These are phyloP conservation scores for Coniochaeta pulveracea DNA, from an alignment of 2,329 filamentous ascomycete species.

Conservation along the genomic window DNA sequence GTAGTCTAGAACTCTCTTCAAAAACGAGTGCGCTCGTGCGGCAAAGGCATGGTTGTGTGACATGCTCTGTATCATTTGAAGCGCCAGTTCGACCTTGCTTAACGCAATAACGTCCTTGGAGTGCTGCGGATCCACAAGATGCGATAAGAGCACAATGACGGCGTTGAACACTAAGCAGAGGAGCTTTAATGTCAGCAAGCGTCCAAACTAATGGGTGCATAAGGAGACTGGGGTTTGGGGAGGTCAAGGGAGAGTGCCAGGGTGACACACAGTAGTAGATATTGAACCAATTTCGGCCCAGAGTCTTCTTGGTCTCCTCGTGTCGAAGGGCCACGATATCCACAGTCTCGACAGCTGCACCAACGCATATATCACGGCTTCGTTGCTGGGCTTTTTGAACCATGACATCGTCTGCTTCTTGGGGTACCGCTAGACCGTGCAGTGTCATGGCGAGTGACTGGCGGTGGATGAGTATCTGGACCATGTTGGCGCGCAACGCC, in stretches of 20 bases:
- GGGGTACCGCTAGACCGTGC: neutral
- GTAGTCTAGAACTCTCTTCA: slow-evolving; percentile 3
- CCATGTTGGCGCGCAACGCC: slow-evolving; percentile 5
- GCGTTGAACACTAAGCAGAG: slow-evolving; percentile 6
- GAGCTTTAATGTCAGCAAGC: no score
- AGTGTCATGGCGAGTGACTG: slow-evolving; percentile 4
- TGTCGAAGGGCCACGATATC: slow-evolving; percentile 5
- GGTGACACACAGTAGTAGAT: slow-evolving; percentile 7
- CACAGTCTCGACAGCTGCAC: slow-evolving; percentile 3
- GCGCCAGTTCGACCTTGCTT: slow-evolving; percentile 5
- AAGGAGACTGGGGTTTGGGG: neutral
- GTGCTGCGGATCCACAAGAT: slow-evolving; percentile 6
- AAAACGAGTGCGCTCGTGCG: slow-evolving; percentile 5
- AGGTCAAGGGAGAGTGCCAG: neutral
- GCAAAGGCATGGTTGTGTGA: slow-evolving; percentile 6
- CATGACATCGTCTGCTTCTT: slow-evolving; percentile 1
- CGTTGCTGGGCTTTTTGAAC: slow-evolving; percentile 1
- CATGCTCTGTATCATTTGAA: slow-evolving; percentile 7
- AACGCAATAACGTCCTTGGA: slow-evolving; percentile 4
- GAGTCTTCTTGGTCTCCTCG: slow-evolving; percentile 5
- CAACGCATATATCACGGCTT: slow-evolving; percentile 5
- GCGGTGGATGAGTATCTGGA: slow-evolving; percentile 5
- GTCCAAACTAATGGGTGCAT: no score
- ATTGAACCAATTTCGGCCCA: slow-evolving; percentile 7
- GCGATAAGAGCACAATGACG: slow-evolving; percentile 6